Base-by-base conservation (phyloP, 1,284 basidiomycete species). In the Cutaneotrichosporon dermatis region DNA sequence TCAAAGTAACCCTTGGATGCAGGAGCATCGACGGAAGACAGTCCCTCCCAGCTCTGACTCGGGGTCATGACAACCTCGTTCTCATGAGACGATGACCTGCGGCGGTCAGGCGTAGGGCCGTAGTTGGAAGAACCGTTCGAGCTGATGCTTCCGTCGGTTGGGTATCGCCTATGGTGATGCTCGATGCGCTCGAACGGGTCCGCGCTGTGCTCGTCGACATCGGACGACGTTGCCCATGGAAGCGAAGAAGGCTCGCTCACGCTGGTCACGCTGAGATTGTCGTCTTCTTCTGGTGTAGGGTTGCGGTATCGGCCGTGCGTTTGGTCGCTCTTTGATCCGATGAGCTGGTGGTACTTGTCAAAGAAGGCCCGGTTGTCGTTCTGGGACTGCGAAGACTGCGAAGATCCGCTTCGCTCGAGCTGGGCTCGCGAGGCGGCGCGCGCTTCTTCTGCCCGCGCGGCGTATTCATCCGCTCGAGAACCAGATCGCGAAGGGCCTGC, bases 261-360 rank as follows among this genome's bases (percentile, higher is more conserved):
- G 15, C 51, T 54, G n/a, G 35, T 13, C 9, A 16, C 25, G 52
- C 59, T 33, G 16, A 25, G 16, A 39, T 33, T 12, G 50, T 66
- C 67, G 43, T 69, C 63, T 41, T 51, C 49, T 15, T 34, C 25
- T 46, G 40, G 48, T 49, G 25, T 2, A 25, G 50, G 42, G 35
- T 25, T 35, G 35, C 36, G 15, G 13, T 43, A 58, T 10, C 10
- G 39, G 39, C n/a, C 37, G 43, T 64, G 62, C n/a, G 59, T 58
- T 43, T 64, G 62, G 54, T 64, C 62, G 48, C 62, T 64, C 51
- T 64, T 58, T 16, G 59, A 59, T 37, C 57, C 59, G 13, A 64
- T 50, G 64, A 74, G 67, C 57, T 73, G 71, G 68, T 81, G 80
- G 74, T 82, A 81, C 61, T 79, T 80, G 59, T 84, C 82, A 64